Base-by-base conservation (phyloP, 179 eudicot genomes). In the Camellia oleifera region DNA sequence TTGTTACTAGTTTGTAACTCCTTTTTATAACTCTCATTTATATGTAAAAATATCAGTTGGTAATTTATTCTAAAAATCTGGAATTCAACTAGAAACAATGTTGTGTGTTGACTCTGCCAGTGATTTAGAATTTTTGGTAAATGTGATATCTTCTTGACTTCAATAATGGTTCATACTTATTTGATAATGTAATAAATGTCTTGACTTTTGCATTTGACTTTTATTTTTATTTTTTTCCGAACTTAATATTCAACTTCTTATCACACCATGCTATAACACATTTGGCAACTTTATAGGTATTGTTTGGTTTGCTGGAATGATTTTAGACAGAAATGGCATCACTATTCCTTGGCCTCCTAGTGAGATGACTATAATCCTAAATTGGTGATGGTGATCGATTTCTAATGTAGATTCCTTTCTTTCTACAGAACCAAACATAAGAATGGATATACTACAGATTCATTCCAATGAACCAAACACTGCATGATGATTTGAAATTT, bases 51-150 rank as follows among this genome's bases (percentile, higher is more conserved):
- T 5, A 50, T 45, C 5, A 1, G 32, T 48, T 75, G 10, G 56
- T 17, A 61, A 60, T 10, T 4, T 42, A 10, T 42, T 45, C 69
- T 45, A 42, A 62, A 76, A 58, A 62, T 23, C 42, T 61, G n/a
- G 44, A 61, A 0, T 76, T 45, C 57, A 26, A 46, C 18, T 61
- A 0, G 8, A 61, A 45, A 75, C 26, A 11, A 62, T 76, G 54
- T 76, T 76, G 11, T 44, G 62, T 61, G 5, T 76, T 18, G 77
- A 44, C 67, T 58, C 50, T 18, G 50, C 67, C 46, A 58, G 50
- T 48, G 32, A 71, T 71, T 70, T 50, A 4, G 57, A n/a, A 20
- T 50, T 14, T 5, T 26, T 26, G 48, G 62, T 50, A 15, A 14
- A 57, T 74, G 64, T 11, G 15, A 11, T 74, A 8, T 48, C 10